These are phyloP conservation scores for Gaeumannomyces sp. DNA, from an alignment of 2,329 filamentous ascomycete genomes.

Conservation along the genomic window DNA sequence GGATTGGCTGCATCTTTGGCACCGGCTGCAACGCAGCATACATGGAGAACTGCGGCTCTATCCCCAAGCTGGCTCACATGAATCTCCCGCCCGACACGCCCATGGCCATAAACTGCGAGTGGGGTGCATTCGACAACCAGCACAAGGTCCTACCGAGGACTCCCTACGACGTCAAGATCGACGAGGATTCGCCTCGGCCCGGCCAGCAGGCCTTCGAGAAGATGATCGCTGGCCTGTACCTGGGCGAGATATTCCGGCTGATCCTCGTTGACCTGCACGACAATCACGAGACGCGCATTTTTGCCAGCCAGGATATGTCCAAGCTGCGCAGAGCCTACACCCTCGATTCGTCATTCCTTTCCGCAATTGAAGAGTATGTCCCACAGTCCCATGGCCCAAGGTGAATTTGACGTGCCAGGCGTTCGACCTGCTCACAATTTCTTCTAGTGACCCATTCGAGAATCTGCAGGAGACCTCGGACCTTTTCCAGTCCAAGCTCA, in stretches of 20 bases:
- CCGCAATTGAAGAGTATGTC: slow-evolving; percentile 77
- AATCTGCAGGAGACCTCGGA: slow-evolving; percentile 87
- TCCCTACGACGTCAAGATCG: slow-evolving; percentile 78
- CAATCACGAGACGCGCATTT: slow-evolving; percentile 67
- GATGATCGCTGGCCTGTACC: slow-evolving; percentile 92
- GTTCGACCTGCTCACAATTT: slow-evolving; percentile 2
- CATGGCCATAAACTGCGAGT: slow-evolving; percentile 97
- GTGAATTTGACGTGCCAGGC: background rate
- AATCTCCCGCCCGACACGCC: slow-evolving; percentile 77
- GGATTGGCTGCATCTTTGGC: slow-evolving; percentile 96
- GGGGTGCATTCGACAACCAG: slow-evolving; percentile 94
- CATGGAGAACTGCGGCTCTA: slow-evolving; percentile 86
- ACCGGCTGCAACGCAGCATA: slow-evolving; percentile 98
- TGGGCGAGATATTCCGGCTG: slow-evolving; percentile 90
- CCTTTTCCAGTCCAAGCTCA: slow-evolving; percentile 70
- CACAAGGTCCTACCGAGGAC: slow-evolving; percentile 81
- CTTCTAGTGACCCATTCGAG: slow-evolving; percentile 76
- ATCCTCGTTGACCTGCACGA: slow-evolving; percentile 81
- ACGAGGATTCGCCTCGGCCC: slow-evolving; percentile 84
- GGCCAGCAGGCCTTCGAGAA: slow-evolving; percentile 96
- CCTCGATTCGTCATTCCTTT: slow-evolving; percentile 88
- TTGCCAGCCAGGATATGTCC: slow-evolving; percentile 74
- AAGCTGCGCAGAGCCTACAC: slow-evolving; percentile 81
- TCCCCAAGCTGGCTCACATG: slow-evolving; percentile 90
- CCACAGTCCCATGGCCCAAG: background rate